Evolutionary conservation across 78 protist genomes (phyloP).

Genomic region (Blattamonas nauphoetae): DNA sequence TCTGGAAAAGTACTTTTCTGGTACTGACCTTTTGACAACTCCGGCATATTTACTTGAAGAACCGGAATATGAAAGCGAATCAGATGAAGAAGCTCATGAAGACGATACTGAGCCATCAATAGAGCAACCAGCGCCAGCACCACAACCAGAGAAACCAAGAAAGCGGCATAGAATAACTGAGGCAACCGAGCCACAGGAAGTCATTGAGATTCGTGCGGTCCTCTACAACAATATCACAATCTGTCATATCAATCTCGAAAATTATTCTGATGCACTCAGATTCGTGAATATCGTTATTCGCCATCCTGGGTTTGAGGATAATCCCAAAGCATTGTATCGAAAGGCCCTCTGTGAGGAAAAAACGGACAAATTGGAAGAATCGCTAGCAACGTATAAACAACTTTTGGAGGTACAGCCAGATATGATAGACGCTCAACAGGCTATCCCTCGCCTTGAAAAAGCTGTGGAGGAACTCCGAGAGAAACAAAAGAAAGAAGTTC

Average conservation of each 20-base stretch:
- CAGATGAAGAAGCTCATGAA: background rate
- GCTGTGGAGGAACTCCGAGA: constrained; percentile 18
- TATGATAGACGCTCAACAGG: background rate
- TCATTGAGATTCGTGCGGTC: background rate
- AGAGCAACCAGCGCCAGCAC: background rate
- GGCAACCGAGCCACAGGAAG: background rate
- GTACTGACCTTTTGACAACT: background rate
- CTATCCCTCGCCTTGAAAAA: constrained; percentile 13
- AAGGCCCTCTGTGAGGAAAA: background rate
- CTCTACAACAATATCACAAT: background rate
- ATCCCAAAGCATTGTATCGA: background rate
- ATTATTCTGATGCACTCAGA: background rate
- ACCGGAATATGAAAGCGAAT: background rate
- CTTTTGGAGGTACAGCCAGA: background rate
- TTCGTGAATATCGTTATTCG: background rate
- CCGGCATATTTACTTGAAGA: background rate
- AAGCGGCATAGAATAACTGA: background rate
- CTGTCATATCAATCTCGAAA: background rate
- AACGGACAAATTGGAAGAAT: background rate
- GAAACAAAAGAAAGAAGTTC: constrained; percentile 46
- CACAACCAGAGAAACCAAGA: background rate
- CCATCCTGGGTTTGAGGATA: background rate
- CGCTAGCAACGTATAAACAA: background rate
- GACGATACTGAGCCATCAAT: background rate
- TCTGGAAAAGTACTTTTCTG: background rate